Base-by-base conservation (phyloP, 352 stramenopile genomes). In the Phytophthora pistaciae region DNA sequence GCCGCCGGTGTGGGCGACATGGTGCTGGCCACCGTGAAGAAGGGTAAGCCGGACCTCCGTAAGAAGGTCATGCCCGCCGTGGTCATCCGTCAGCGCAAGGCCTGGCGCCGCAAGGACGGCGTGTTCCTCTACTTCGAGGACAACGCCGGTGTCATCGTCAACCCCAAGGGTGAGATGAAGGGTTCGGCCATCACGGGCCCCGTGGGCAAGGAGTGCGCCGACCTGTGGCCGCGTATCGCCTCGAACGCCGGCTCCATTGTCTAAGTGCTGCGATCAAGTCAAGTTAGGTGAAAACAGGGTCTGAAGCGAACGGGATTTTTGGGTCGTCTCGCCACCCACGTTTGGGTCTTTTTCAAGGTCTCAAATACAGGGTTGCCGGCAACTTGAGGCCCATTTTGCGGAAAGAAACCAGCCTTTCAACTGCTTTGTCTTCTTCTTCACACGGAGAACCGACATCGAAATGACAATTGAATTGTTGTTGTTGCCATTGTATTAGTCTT, bases 81-180 rank as follows among this genome's bases (percentile, higher is more conserved):
- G 67, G 96, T 99, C 66, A 98, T 99, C 74, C 87, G 98, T 80
- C 98, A 99, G 93, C 95, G 98, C 85, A 99, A 99, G 91, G 90
- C 97, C 56, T 99, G 98, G 95, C 91, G 98, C 77, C 97, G 98
- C 82, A 99, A 99, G 90, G 98, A 99, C 84, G 98, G 98, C 71
- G 94, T 99, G 31, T 99, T 99, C 90, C 99, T 99, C 81, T 99
- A 99, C 91, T 99, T 99, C 78, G 98, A 99, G 83, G 94, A 99
- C 91, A 99, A 99, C 90, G 98, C 98, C 60, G 98, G 98, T 83
- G 98, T 99, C 48, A 99, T 99, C 83, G 98, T 99, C 61, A 99
- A 99, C 92, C 98, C 98, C 68, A 99, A 99, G 96, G 98, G 98
- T 78, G 98, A 99, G 89, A 99, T 99, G 98, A 99, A 99, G 94